Evolutionary conservation across 108 stramenopile species (phyloP).

Genomic region (Cyclotella kingstonii): DNA sequence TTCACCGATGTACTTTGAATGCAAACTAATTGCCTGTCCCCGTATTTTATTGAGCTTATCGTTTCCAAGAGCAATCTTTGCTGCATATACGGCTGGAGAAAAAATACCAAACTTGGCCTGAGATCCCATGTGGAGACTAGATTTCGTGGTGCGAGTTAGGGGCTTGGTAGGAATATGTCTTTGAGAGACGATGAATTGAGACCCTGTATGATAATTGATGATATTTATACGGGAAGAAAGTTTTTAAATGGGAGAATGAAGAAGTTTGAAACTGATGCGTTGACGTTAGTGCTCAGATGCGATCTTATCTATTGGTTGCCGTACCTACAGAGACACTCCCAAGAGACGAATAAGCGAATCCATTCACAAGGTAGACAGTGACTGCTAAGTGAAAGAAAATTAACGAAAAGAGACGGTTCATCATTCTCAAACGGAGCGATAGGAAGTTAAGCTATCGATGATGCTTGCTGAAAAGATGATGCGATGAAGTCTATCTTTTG

Average conservation of each 20-base stretch:
- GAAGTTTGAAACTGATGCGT: neutral
- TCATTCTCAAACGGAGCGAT: no score
- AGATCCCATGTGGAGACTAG: constrained; percentile 67
- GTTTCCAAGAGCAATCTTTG: constrained; percentile 85
- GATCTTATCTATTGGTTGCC: no score
- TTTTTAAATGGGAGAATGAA: neutral
- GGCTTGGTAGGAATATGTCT: constrained; percentile 41
- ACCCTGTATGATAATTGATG: constrained; percentile 38
- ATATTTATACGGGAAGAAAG: neutral
- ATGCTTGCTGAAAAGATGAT: no score
- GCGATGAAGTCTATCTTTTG: no score
- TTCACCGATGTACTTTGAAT: constrained; percentile 90
- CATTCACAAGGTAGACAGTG: constrained; percentile 34
- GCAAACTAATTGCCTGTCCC: constrained; percentile 90
- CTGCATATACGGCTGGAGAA: constrained; percentile 95
- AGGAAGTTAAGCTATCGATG: no score
- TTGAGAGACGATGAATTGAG: constrained; percentile 79
- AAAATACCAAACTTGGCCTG: constrained; percentile 95
- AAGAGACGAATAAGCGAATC: constrained; percentile 43
- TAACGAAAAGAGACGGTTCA: constrained; percentile 44
- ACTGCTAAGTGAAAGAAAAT: constrained; percentile 36
- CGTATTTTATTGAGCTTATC: constrained; percentile 82
- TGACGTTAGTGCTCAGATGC: neutral
- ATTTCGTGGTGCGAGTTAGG: constrained; percentile 33
- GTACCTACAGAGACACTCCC: constrained; percentile 41